phyloP scores from a whole-genome alignment of 2,329 filamentous ascomycete genomes.

The Neonectria faginata region DNA sequence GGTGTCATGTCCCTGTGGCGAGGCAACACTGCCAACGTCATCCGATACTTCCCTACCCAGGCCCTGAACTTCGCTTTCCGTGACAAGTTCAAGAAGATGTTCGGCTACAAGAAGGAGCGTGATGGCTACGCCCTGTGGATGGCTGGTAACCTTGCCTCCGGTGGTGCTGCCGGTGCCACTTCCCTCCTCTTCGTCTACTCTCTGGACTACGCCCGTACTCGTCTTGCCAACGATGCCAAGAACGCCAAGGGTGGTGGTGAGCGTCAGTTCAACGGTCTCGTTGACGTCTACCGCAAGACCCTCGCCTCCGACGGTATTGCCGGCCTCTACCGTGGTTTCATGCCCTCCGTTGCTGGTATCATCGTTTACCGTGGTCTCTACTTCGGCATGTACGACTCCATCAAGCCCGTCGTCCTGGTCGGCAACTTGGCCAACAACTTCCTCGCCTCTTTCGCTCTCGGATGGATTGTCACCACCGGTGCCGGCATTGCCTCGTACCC shows the following conservation, averaged over 20 bases:
- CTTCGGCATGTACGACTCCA: constrained; percentile 99
- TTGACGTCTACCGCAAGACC: constrained; percentile 99
- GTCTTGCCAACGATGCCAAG: constrained; percentile 99
- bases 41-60: constrained; percentile 99
- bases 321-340: constrained; percentile 99
- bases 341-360: constrained; percentile 99
- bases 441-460: constrained; percentile 98
- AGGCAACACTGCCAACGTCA: constrained; percentile 99
- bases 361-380: constrained; percentile 99
- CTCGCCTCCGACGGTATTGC: constrained; percentile 97
- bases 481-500: constrained; percentile 99
- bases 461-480: constrained; percentile 99
- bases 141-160: constrained; percentile 98
- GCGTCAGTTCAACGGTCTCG: constrained; percentile 99
- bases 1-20: constrained; percentile 97
- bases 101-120: constrained; percentile 99
- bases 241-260: constrained; percentile 96
- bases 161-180: constrained; percentile 99
- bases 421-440: constrained; percentile 97
- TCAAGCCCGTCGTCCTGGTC: constrained; percentile 98
- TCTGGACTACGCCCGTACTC: constrained; percentile 99
- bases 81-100: constrained; percentile 99
- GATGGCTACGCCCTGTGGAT: constrained; percentile 99
- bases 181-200: constrained; percentile 99
- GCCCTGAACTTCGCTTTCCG: constrained; percentile 99